Conservation (phyloP, 306 rosid species). For the Quercus engelmannii region DNA sequence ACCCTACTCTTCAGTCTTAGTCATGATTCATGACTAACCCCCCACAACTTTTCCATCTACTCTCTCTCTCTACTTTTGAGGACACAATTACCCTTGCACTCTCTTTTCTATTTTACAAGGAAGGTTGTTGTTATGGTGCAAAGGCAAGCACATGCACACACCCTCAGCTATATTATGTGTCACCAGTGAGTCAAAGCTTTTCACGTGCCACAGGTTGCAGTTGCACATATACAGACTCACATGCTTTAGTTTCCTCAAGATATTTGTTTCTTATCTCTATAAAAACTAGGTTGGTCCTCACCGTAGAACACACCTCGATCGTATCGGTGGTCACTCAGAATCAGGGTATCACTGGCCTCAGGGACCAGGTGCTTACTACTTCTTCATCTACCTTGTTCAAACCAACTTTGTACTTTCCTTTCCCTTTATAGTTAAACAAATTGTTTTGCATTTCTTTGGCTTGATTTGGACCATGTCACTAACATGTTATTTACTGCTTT, state of each 20-base stretch:
- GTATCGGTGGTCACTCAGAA: neutral
- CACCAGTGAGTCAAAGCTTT: slow-evolving; percentile 29
- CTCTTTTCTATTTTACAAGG: too few species aligned
- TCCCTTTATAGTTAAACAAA: neutral
- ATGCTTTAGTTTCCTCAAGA: neutral
- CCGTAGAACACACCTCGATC: neutral
- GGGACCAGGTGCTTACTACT: neutral
- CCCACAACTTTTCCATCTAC: neutral
- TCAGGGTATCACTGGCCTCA: neutral
- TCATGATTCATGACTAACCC: neutral
- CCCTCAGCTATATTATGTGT: neutral
- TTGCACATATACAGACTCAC: neutral
- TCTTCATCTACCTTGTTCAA: neutral
- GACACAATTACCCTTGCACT: neutral
- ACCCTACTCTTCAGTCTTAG: neutral
- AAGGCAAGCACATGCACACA: slow-evolving; percentile 11
- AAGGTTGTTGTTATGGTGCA: slow-evolving; percentile 4
- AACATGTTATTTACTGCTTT: neutral
- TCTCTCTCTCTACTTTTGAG: neutral
- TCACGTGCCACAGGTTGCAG: slow-evolving; percentile 17
- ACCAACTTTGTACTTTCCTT: neutral
- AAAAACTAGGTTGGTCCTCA: neutral
- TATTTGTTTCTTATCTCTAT: neutral
- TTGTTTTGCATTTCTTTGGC: neutral
- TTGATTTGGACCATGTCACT: neutral